Evolutionary conservation across 2,329 filamentous ascomycete species (phyloP).

Genomic region (Immersiporthe knoxdaviesiana): DNA sequence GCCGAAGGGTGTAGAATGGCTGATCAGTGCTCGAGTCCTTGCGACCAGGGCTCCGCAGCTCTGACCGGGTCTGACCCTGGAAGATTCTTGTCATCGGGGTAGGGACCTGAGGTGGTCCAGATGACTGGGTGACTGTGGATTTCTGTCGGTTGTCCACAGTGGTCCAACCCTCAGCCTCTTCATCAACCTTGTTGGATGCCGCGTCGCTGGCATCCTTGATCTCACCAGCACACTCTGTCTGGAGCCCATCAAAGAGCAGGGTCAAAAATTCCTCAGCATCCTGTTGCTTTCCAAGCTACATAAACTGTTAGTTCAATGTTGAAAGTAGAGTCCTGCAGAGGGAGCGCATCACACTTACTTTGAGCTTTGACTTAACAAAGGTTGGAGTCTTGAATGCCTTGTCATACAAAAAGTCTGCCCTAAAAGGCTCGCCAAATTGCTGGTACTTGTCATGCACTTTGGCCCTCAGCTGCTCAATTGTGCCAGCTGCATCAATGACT

Average conservation of each 20-base stretch:
- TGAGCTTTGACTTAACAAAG: slow-evolving; percentile 83
- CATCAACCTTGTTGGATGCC: slow-evolving; percentile 33
- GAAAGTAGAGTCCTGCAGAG: neutral
- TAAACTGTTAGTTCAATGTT: slow-evolving; percentile 36
- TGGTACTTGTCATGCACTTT: slow-evolving; percentile 80
- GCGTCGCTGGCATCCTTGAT: slow-evolving; percentile 47
- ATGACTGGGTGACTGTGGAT: slow-evolving; percentile 81
- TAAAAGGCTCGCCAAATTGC: slow-evolving; percentile 88
- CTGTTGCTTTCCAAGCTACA: slow-evolving; percentile 88
- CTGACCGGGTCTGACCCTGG: slow-evolving; percentile 86
- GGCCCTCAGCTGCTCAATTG: slow-evolving; percentile 72
- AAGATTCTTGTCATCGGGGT: slow-evolving; percentile 95
- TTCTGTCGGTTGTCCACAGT: slow-evolving; percentile 95
- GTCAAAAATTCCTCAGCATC: slow-evolving; percentile 97
- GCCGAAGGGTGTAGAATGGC: slow-evolving; percentile 89
- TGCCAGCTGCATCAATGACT: slow-evolving; percentile 77
- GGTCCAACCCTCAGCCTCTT: slow-evolving; percentile 70
- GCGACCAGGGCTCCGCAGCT: slow-evolving; percentile 81
- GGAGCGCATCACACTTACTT: slow-evolving; percentile 56
- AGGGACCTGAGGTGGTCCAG: slow-evolving; percentile 70
- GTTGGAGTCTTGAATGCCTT: slow-evolving; percentile 79
- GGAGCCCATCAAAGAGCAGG: slow-evolving; percentile 87
- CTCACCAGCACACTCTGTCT: slow-evolving; percentile 85
- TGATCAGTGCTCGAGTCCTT: slow-evolving; percentile 92
- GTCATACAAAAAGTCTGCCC: slow-evolving; percentile 93